A percentile compares a stretch with the other conserved stretches of the same genome.
Conservation (phyloP, 305 asterid genomes). For the Withania somnifera region DNA sequence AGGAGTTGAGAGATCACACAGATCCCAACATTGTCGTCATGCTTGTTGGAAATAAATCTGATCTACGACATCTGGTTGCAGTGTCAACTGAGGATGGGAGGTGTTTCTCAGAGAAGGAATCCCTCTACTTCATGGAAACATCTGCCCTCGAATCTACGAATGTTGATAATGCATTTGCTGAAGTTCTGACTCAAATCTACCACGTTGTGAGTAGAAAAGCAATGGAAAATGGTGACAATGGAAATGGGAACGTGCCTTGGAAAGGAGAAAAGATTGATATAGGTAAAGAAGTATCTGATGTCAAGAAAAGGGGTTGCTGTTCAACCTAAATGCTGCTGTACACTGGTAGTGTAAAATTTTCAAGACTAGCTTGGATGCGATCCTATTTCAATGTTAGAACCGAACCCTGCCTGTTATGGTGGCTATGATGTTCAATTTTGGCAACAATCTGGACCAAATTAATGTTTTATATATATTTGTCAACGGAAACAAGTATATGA, state of each 20-base stretch:
- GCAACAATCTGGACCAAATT: no score
- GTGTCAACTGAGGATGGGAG: conserved; percentile 65
- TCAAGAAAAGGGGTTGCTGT: conserved; percentile 66
- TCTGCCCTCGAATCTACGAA: conserved; percentile 70
- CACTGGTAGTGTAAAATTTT: not conserved
- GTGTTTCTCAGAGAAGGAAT: conserved; percentile 56
- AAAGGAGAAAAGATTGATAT: conserved; percentile 66
- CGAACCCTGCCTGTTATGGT: no score
- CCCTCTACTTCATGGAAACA: conserved; percentile 80
- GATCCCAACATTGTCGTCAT: conserved; percentile 70
- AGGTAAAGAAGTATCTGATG: conserved; percentile 52
- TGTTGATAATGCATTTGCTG: conserved; percentile 61
- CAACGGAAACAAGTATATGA: no score
- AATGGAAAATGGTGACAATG: conserved; percentile 48
- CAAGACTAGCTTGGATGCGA: not conserved
- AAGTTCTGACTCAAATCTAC: conserved; percentile 61
- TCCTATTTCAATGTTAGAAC: no score
- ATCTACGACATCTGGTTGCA: conserved; percentile 70
- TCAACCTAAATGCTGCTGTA: conserved; percentile 7
- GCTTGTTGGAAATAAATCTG: conserved; percentile 80
- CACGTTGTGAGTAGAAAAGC: conserved; percentile 59
- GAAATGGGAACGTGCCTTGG: conserved; percentile 29
- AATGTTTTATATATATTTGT: no score
- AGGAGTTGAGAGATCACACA: conserved; percentile 65
- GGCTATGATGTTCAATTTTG: no score